A percentile compares a stretch with the other conserved stretches of the same genome.
These are phyloP conservation scores for Avena eriantha DNA, from an alignment of 176 grass and related monocot genomes.

Conservation along the genomic window DNA sequence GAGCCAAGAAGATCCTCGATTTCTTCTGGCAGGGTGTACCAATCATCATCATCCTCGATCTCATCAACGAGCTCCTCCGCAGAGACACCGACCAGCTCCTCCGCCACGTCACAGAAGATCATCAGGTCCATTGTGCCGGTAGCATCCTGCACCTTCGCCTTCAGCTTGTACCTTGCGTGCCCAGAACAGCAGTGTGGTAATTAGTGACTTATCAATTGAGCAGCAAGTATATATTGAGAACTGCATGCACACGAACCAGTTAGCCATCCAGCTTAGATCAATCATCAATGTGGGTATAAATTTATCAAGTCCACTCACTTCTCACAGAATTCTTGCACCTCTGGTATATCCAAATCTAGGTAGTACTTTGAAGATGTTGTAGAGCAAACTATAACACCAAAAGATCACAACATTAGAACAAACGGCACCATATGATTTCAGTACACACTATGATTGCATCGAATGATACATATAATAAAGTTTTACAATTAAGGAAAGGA, in stretches of 20 bases:
- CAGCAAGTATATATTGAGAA: neutral
- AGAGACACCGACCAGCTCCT: slow-evolving; percentile 3
- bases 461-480: neutral
- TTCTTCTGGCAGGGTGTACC: neutral
- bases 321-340: neutral
- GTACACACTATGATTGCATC: neutral
- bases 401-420: neutral
- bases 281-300: neutral
- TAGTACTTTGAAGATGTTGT: slow-evolving; percentile 24
- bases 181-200: neutral
- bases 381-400: slow-evolving; percentile 22
- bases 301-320: neutral
- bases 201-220: neutral
- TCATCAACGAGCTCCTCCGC: neutral
- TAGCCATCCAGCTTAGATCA: slow-evolving; percentile 3
- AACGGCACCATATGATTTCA: neutral
- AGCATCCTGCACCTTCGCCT: slow-evolving; percentile 4
- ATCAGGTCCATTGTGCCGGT: neutral
- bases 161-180: neutral
- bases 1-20: slow-evolving; percentile 14
- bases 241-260: neutral
- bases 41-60: neutral
- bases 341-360: slow-evolving; percentile 1
- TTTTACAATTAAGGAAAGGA: neutral
- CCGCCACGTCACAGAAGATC: slow-evolving; percentile 18